These are phyloP conservation scores for Microcyclospora pomicola DNA, from an alignment of 2,329 filamentous ascomycete genomes.

Conservation along the genomic window DNA sequence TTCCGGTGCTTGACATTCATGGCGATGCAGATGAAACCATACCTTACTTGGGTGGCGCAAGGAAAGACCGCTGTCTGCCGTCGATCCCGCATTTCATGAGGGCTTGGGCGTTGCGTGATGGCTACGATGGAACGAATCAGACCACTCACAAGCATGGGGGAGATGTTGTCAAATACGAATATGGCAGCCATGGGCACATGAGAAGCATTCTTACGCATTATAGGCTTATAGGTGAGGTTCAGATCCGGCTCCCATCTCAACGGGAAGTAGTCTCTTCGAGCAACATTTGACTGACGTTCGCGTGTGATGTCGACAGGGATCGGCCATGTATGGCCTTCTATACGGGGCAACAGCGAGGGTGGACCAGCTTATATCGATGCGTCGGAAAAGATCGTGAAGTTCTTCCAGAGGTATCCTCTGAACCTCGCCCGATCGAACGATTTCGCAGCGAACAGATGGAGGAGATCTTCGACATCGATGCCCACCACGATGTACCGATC, in stretches of 20 bases:
- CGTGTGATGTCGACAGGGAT: conserved; percentile 23
- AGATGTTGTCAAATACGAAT: conserved; percentile 15
- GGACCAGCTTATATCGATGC: conserved; percentile 10
- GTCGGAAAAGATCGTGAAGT: conserved; percentile 12
- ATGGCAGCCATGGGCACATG: not conserved
- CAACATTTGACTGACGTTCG: conserved; percentile 19
- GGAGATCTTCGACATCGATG: too few species aligned
- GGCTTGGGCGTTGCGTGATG: conserved; percentile 24
- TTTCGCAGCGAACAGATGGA: not conserved
- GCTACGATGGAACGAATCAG: conserved; percentile 11
- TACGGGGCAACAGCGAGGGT: conserved; percentile 3
- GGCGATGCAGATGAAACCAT: conserved; percentile 29
- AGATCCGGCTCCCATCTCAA: too few species aligned
- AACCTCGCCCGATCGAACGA: not conserved
- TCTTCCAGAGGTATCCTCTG: conserved; percentile 12
- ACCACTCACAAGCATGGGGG: conserved; percentile 12
- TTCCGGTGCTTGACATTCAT: conserved; percentile 31
- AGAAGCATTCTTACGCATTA: not conserved
- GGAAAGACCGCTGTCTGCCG: conserved; percentile 14
- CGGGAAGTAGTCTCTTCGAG: too few species aligned
- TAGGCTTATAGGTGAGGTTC: not conserved
- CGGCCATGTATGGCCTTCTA: conserved; percentile 25
- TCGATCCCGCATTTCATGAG: conserved; percentile 22
- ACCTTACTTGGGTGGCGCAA: conserved; percentile 25
- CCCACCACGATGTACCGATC: too few species aligned